These are phyloP conservation scores for Sclerotinia glacialis DNA, from an alignment of 2,329 filamentous ascomycete genomes.

Conservation along the genomic window DNA sequence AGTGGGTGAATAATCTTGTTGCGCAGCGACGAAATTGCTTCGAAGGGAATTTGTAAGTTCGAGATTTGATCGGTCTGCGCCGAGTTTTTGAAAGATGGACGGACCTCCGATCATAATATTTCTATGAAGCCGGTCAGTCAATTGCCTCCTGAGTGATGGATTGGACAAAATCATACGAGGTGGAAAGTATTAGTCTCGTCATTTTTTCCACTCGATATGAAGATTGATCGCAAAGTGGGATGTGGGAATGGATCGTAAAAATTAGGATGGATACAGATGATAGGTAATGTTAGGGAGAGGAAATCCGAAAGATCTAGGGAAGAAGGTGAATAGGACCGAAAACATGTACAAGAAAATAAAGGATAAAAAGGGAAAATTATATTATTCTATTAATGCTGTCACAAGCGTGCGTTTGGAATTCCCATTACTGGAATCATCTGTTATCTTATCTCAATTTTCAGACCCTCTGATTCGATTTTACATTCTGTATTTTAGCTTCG, in stretches of 20 bases:
- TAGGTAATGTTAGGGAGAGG: not conserved
- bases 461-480: too few species aligned
- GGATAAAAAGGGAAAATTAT: constrained; percentile 13
- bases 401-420: constrained; percentile 16
- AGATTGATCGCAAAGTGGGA: constrained; percentile 11
- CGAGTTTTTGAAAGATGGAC: constrained; percentile 76
- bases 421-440: too few species aligned
- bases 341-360: constrained; percentile 13
- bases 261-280: not conserved
- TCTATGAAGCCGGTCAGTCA: constrained; percentile 30
- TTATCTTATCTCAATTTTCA: too few species aligned
- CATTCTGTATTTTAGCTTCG: too few species aligned
- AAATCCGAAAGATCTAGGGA: not conserved
- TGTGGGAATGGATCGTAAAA: not conserved
- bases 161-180: constrained; percentile 60
- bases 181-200: constrained; percentile 82
- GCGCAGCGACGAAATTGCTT: constrained; percentile 74
- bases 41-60: constrained; percentile 88
- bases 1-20: constrained; percentile 54
- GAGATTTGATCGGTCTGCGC: constrained; percentile 81
- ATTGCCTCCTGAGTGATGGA: constrained; percentile 5
- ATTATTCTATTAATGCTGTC: constrained; percentile 15
- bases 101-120: constrained; percentile 69
- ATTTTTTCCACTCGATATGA: constrained; percentile 40
- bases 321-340: not conserved